Percentiles rank a stretch among this genome's conserved stretches.
Evolutionary conservation across 495 filamentous ascomycete species (phyloP).

Genomic region (Penicillium malachiteum): DNA sequence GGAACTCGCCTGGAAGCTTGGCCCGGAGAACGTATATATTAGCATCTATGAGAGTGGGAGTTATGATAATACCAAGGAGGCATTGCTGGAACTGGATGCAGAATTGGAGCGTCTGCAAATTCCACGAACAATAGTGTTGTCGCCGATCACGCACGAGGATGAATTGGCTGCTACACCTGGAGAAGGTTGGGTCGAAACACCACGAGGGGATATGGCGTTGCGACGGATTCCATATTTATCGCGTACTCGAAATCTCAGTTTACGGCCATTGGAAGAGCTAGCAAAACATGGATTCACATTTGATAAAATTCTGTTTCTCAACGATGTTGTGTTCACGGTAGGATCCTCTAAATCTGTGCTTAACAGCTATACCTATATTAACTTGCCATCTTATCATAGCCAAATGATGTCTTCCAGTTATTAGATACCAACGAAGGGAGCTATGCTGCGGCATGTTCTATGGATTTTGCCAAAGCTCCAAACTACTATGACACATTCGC

Average conservation of each 20-base stretch:
- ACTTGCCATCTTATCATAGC: slow-evolving; percentile 21
- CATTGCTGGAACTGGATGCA: slow-evolving; percentile 57
- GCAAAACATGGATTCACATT: slow-evolving; percentile 50
- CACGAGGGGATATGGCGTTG: slow-evolving; percentile 50
- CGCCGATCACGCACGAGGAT: slow-evolving; percentile 55
- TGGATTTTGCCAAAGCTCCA: slow-evolving; percentile 72
- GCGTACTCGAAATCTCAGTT: slow-evolving; percentile 56
- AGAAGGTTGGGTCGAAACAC: slow-evolving; percentile 59
- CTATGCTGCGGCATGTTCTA: slow-evolving; percentile 78
- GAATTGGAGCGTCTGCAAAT: slow-evolving; percentile 55
- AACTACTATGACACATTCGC: slow-evolving; percentile 84
- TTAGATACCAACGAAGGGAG: slow-evolving; percentile 67
- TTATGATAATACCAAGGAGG: slow-evolving; percentile 67
- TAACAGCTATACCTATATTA: too few species aligned
- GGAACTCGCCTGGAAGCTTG: slow-evolving; percentile 54
- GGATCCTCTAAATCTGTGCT: slow-evolving; percentile 9
- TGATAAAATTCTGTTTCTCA: slow-evolving; percentile 70
- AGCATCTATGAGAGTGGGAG: slow-evolving; percentile 71
- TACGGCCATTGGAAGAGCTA: slow-evolving; percentile 47
- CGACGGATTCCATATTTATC: slow-evolving; percentile 71
- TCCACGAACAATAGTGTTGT: slow-evolving; percentile 51
- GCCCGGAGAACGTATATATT: slow-evolving; percentile 67
- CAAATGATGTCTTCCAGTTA: slow-evolving; percentile 65
- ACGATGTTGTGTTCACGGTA: slow-evolving; percentile 74
- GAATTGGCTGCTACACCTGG: slow-evolving; percentile 41